Evolutionary conservation across 768 basidiomycete species (phyloP).

Genomic region (Exsudoporus frostii): DNA sequence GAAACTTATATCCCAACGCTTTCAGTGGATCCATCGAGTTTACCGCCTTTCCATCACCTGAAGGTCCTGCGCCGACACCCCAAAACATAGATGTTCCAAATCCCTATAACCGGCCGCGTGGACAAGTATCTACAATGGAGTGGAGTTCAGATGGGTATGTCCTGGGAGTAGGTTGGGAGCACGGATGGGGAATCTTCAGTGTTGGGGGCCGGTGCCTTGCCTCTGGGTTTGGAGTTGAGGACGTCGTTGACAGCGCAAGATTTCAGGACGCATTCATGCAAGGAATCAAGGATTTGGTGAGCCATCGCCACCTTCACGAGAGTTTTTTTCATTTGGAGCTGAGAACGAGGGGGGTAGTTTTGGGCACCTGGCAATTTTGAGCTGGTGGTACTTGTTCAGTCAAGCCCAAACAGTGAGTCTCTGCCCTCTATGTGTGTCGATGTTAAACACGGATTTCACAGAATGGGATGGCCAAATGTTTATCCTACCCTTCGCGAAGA

Average conservation of each 20-base stretch:
- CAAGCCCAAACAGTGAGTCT: slow-evolving; percentile 48
- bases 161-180: slow-evolving; percentile 86
- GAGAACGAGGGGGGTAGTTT: slow-evolving; percentile 49
- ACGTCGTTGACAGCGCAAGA: slow-evolving; percentile 49
- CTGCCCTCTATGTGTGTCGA: background rate
- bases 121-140: slow-evolving; percentile 65
- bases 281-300: slow-evolving; percentile 71
- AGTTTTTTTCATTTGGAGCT: background rate
- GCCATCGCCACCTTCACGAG: slow-evolving; percentile 14
- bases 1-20: background rate
- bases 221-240: slow-evolving; percentile 70
- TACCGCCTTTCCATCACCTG: slow-evolving; percentile 64
- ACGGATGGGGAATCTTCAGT: slow-evolving; percentile 89
- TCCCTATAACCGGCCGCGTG: slow-evolving; percentile 54
- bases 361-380: slow-evolving; percentile 95
- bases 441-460: slow-evolving; percentile 25
- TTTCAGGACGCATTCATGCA: slow-evolving; percentile 87
- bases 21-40: slow-evolving; percentile 64
- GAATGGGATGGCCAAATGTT: slow-evolving; percentile 72
- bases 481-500: slow-evolving; percentile 89
- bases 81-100: slow-evolving; percentile 63
- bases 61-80: slow-evolving; percentile 54
- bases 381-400: slow-evolving; percentile 67
- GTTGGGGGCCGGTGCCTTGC: slow-evolving; percentile 85
- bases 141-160: slow-evolving; percentile 98